Base-by-base conservation (phyloP, 1,284 basidiomycete species). In the Microbotryum violaceum region DNA sequence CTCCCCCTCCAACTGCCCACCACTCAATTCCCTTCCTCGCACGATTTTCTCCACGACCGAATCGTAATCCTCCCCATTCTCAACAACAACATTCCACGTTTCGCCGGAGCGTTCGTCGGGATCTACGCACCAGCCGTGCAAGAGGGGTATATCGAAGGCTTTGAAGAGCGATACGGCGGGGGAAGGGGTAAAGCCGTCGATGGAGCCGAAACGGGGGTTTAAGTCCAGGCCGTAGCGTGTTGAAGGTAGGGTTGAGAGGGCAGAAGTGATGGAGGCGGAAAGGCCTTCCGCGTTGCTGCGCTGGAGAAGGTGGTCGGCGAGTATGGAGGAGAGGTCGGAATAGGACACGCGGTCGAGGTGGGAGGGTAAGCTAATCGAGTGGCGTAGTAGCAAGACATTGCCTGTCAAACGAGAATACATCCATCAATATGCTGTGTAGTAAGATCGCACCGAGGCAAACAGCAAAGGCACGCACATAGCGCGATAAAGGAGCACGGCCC, bases 71-170 rank as follows among this genome's bases (percentile, higher is more conserved):
- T 69, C 67, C 77, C 77, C 16, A 78, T 77, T 42, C 76, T 78
- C 31, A 77, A 73, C 54, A 21, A 91, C 74, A 0, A 83, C 82
- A 2, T 72, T 70, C 27, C 82, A 82, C 0, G 71, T 72, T 70
- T 88, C 86, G 0, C 78, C 74, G 3, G 37, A 42, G 12, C 37
- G 12, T 54, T 83, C 83, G 0, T 81, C 79, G 1, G 66, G 59
- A 70, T 94, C 89, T 9, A 86, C 86, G n/a, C 94, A 80, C 91
- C 91, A 94, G 1, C 91, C 91, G 67, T 94, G 91, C 1, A 91
- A 83, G 53, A 94, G 83, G 16, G 82, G 78, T 52, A 94, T 88
- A 8, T 84, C 83, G 1, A 85, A 87, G 55, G 89, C 83, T n/a
- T 85, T 78, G 73, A 96, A 96, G 5, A 94, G 81, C 56, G 86